phyloP scores from a whole-genome alignment of 2,329 filamentous ascomycete genomes.

The Albifimbria verrucaria region DNA sequence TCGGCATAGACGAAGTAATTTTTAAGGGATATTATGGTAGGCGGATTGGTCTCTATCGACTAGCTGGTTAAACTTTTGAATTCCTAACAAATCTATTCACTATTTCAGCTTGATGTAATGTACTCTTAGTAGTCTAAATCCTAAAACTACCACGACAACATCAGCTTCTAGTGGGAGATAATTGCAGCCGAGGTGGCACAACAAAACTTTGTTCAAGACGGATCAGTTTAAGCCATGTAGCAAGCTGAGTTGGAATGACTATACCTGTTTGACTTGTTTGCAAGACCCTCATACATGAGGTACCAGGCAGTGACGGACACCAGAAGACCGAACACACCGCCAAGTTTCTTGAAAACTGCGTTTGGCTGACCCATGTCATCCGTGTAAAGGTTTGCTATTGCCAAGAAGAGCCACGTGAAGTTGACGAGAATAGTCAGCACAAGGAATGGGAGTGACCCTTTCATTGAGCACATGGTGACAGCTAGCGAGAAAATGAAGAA shows the following conservation, averaged over 20 bases:
- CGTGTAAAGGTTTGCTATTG: slow-evolving; percentile 1
- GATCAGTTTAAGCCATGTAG: neutral
- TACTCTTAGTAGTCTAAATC: no score
- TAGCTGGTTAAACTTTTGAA: no score
- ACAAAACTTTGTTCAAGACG: neutral
- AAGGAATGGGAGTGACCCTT: neutral
- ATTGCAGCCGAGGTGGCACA: neutral
- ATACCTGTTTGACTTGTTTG: slow-evolving; percentile 1
- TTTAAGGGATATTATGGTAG: no score
- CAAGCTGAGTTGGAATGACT: neutral
- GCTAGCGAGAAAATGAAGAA: slow-evolving; percentile 2
- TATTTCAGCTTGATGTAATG: no score
- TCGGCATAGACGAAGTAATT: no score
- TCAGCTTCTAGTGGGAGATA: no score
- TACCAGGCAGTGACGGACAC: slow-evolving; percentile 1
- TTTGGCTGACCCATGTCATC: neutral
- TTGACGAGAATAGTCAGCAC: slow-evolving; percentile 2
- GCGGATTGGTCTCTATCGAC: no score
- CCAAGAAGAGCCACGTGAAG: slow-evolving; percentile 1
- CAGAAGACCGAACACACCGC: neutral
- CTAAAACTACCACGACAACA: no score
- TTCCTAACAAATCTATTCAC: no score
- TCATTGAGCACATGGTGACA: neutral
- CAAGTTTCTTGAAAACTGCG: slow-evolving; percentile 1
- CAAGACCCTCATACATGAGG: slow-evolving; percentile 1